Evolutionary conservation across 2,329 filamentous ascomycete species (phyloP).

Genomic region (Hirsutella rhossiliensis): DNA sequence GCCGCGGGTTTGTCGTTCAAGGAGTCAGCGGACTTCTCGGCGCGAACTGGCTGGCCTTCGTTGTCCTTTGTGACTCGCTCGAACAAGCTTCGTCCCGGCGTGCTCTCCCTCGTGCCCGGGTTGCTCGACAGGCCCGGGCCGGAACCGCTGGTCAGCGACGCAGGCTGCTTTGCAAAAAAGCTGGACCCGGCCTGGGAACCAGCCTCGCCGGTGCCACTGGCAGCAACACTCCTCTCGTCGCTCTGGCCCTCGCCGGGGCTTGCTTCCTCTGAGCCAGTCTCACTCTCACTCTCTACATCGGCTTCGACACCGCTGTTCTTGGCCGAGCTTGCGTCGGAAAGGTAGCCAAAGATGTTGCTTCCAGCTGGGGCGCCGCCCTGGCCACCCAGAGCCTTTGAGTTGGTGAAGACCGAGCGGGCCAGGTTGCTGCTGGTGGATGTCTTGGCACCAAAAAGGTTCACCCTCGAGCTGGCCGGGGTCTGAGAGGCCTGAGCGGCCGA

Average conservation of each 20-base stretch:
- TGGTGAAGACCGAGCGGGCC: slow-evolving; percentile 30
- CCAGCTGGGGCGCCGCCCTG: slow-evolving; percentile 11
- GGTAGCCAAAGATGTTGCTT: slow-evolving; percentile 46
- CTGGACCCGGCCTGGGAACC: slow-evolving; percentile 18
- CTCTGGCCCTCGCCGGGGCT: slow-evolving; percentile 30
- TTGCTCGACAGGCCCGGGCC: slow-evolving; percentile 18
- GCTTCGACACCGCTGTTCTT: slow-evolving; percentile 40
- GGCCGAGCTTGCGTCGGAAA: slow-evolving; percentile 43
- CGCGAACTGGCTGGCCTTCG: slow-evolving; percentile 36
- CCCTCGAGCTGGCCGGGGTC: slow-evolving; percentile 15
- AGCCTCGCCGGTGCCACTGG: slow-evolving; percentile 27
- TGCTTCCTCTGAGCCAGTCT: slow-evolving; percentile 31
- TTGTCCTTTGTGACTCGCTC: slow-evolving; percentile 39
- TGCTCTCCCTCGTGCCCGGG: slow-evolving; percentile 30
- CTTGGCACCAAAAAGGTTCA: slow-evolving; percentile 19
- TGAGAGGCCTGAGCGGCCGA: slow-evolving; percentile 14
- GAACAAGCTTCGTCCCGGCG: slow-evolving; percentile 38
- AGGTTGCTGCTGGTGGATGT: slow-evolving; percentile 24
- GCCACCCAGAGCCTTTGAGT: slow-evolving; percentile 19
- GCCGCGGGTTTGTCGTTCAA: slow-evolving; percentile 14
- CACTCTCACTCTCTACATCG: slow-evolving; percentile 34
- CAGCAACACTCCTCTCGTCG: slow-evolving; percentile 29
- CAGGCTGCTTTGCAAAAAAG: slow-evolving; percentile 19
- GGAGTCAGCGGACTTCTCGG: slow-evolving; percentile 15
- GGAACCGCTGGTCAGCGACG: slow-evolving; percentile 10